These are phyloP conservation scores for Melastoma malabathricum DNA, from an alignment of 345 rosid species.

Conservation along the genomic window DNA sequence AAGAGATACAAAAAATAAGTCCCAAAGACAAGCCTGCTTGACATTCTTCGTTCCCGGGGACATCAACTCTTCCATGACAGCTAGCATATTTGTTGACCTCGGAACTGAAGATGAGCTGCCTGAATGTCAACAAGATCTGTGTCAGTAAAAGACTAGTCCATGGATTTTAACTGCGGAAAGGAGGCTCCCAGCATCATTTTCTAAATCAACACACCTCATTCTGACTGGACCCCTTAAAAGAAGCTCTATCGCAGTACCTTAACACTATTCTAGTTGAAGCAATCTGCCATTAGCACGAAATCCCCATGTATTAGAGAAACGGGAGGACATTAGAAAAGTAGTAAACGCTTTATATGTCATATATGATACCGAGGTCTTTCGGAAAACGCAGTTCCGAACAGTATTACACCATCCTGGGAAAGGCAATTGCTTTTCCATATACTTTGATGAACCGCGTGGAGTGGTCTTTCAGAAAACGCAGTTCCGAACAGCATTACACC, in stretches of 20 bases:
- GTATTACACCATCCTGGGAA: too few species aligned
- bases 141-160: too few species aligned
- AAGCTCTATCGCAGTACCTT: conserved; percentile 95
- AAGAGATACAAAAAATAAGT: neutral
- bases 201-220: conserved; percentile 29
- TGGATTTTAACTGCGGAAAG: neutral
- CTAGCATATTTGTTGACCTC: conserved; percentile 77
- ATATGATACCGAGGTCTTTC: conserved; percentile 53
- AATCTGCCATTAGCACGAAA: conserved; percentile 32
- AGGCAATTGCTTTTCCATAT: conserved; percentile 56
- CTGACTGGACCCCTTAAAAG: conserved; percentile 61
- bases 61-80: conserved; percentile 53
- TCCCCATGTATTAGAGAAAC: neutral
- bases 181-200: neutral
- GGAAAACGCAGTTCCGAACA: too few species aligned
- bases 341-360: neutral
- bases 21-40: conserved; percentile 36
- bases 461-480: conserved; percentile 67
- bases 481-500: conserved; percentile 52
- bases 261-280: conserved; percentile 87
- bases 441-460: conserved; percentile 64
- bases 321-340: too few species aligned
- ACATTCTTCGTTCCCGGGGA: conserved; percentile 70
- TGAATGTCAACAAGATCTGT: conserved; percentile 3
- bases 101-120: conserved; percentile 44